Conservation (phyloP, 2,329 filamentous ascomycete genomes). For the Fusarium sp. region DNA sequence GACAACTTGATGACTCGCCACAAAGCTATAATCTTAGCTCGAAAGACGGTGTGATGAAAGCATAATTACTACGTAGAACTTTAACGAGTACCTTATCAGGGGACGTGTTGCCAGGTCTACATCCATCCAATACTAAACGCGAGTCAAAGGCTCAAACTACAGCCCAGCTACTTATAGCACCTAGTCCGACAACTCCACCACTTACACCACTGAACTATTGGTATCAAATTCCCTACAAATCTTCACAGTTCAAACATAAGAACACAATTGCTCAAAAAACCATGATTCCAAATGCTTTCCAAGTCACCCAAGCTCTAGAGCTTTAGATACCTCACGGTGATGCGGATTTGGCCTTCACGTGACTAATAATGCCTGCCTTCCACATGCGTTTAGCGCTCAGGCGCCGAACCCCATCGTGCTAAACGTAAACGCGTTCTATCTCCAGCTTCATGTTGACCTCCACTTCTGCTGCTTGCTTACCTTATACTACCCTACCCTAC, state of each 20-base stretch:
- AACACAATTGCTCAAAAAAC: slow-evolving; percentile 4
- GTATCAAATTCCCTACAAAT: background rate
- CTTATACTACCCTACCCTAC: slow-evolving; percentile 4
- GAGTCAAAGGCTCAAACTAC: slow-evolving; percentile 38
- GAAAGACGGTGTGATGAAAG: background rate
- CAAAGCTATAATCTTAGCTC: slow-evolving; percentile 3
- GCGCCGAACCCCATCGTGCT: slow-evolving; percentile 16
- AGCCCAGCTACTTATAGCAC: slow-evolving; percentile 21
- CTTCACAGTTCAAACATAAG: background rate
- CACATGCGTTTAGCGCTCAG: slow-evolving; percentile 28
- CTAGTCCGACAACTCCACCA: slow-evolving; percentile 22
- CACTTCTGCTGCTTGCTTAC: slow-evolving; percentile 19
- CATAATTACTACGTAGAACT: background rate
- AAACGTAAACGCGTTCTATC: slow-evolving; percentile 32
- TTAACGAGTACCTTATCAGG: slow-evolving; percentile 7
- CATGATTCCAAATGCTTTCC: background rate
- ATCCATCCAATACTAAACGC: slow-evolving; percentile 3
- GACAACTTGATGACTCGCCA: slow-evolving; percentile 20
- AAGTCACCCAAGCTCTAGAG: slow-evolving; percentile 4
- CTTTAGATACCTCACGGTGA: slow-evolving; percentile 10
- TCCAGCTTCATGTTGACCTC: slow-evolving; percentile 26
- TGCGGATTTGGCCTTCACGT: slow-evolving; percentile 20
- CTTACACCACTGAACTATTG: background rate
- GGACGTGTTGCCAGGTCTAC: slow-evolving; percentile 3
- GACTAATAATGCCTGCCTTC: slow-evolving; percentile 22